Conservation (phyloP, 2,329 filamentous ascomycete genomes). For the Claviceps spartinae region DNA sequence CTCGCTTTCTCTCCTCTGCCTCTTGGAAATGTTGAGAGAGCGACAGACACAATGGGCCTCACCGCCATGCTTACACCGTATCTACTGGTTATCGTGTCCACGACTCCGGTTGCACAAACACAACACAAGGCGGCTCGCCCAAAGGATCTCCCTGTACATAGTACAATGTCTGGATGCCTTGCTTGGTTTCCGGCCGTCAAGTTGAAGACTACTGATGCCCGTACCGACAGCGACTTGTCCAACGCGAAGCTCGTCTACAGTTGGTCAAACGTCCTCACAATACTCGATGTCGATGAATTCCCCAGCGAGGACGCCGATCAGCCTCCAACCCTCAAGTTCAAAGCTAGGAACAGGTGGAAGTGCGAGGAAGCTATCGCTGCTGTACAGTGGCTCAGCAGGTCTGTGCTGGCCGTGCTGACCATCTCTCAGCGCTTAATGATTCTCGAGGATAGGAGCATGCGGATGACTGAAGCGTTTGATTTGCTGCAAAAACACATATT, state of each 20-base stretch:
- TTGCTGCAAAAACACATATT: slow-evolving; percentile 85
- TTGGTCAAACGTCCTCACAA: slow-evolving; percentile 95
- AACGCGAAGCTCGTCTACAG: slow-evolving; percentile 89
- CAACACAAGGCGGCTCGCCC: slow-evolving; percentile 88
- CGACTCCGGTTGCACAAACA: slow-evolving; percentile 88
- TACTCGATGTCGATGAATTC: slow-evolving; percentile 74
- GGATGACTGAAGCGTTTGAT: slow-evolving; percentile 90
- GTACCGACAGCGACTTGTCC: slow-evolving; percentile 54
- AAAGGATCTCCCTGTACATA: slow-evolving; percentile 81
- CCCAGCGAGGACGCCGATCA: slow-evolving; percentile 58
- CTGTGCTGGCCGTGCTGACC: slow-evolving; percentile 80
- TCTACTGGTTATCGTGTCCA: slow-evolving; percentile 90
- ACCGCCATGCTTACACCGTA: slow-evolving; percentile 96
- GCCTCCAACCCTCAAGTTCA: slow-evolving; percentile 66
- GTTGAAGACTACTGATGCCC: slow-evolving; percentile 60
- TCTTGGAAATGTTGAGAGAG: slow-evolving; percentile 83
- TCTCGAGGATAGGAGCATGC: slow-evolving; percentile 76
- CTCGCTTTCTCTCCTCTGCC: slow-evolving; percentile 83
- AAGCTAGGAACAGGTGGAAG: slow-evolving; percentile 75
- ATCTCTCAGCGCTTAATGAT: slow-evolving; percentile 90
- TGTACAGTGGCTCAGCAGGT: slow-evolving; percentile 91
- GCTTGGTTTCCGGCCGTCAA: slow-evolving; percentile 97
- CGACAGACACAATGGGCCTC: slow-evolving; percentile 75
- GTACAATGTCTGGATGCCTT: slow-evolving; percentile 82
- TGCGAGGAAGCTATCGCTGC: slow-evolving; percentile 92